These are phyloP conservation scores for Fusarium tricinctum DNA, from an alignment of 2,329 filamentous ascomycete genomes.

Conservation along the genomic window DNA sequence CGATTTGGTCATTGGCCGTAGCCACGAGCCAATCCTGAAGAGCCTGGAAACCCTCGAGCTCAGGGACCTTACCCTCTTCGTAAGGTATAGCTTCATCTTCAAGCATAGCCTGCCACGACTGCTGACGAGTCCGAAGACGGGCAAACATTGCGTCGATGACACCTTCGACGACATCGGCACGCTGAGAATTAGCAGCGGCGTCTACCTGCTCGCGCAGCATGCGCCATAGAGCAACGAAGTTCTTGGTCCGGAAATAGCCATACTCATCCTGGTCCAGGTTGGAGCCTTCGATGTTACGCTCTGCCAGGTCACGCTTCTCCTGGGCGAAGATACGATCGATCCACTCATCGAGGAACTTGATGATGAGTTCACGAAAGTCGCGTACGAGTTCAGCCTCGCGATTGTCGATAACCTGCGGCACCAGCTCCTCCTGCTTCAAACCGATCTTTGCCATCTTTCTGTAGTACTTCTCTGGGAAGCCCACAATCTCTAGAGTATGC, in stretches of 20 bases:
- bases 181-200: conserved; percentile 85
- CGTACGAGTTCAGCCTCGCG: conserved; percentile 90
- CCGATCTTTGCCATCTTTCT: conserved; percentile 94
- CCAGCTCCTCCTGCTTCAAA: conserved; percentile 80
- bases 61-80: conserved; percentile 67
- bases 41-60: conserved; percentile 78
- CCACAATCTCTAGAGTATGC: conserved; percentile 90
- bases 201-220: conserved; percentile 95
- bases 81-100: conserved; percentile 87
- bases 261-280: conserved; percentile 90
- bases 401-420: conserved; percentile 90
- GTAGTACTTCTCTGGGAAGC: conserved; percentile 97
- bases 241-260: conserved; percentile 92
- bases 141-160: conserved; percentile 97
- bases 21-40: conserved; percentile 97
- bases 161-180: conserved; percentile 91
- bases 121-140: conserved; percentile 84
- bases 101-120: conserved; percentile 87
- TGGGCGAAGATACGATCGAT: conserved; percentile 91
- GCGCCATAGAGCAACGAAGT: conserved; percentile 93
- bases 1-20: conserved; percentile 98
- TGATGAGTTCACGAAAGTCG: conserved; percentile 95
- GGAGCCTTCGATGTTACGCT: conserved; percentile 78
- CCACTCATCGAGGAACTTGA: conserved; percentile 96
- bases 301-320: conserved; percentile 84